Evolutionary conservation across 2,329 filamentous ascomycete genomes (phyloP).

Genomic region (Penicillium sp.): DNA sequence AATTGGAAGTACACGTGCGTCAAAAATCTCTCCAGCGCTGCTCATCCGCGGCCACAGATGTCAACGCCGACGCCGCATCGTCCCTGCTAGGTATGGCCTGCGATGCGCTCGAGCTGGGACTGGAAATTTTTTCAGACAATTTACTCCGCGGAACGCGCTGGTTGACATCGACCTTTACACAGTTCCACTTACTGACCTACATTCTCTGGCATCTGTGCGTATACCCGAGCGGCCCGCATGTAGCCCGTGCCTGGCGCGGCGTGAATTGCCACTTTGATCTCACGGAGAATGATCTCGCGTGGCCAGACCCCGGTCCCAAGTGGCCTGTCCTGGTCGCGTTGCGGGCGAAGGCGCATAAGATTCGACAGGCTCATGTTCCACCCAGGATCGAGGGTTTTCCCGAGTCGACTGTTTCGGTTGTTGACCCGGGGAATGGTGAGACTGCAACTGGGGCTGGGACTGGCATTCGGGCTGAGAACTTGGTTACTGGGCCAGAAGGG

Average conservation of each 20-base stretch:
- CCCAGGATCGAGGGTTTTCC: neutral
- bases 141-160: constrained; percentile 46
- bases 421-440: neutral
- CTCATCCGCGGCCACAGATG: constrained; percentile 13
- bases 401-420: neutral
- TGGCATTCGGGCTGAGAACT: neutral
- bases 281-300: constrained; percentile 21
- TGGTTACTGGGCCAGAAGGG: neutral
- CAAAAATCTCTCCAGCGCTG: constrained; percentile 30
- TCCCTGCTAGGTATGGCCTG: constrained; percentile 42
- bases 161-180: constrained; percentile 46
- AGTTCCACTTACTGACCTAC: constrained; percentile 51
- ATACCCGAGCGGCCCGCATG: constrained; percentile 36
- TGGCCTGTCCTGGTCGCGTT: constrained; percentile 29
- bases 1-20: constrained; percentile 41
- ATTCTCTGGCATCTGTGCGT: constrained; percentile 51
- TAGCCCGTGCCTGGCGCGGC: constrained; percentile 39
- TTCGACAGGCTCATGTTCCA: constrained; percentile 13
- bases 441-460: neutral
- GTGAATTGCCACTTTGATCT: constrained; percentile 23
- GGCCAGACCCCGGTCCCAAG: constrained; percentile 29
- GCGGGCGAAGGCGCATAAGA: constrained; percentile 24
- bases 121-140: constrained; percentile 41
- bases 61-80: constrained; percentile 32
- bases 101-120: constrained; percentile 39